These are phyloP conservation scores for Aspergillus transmontanensis DNA, from an alignment of 2,329 filamentous ascomycete genomes.

Conservation along the genomic window DNA sequence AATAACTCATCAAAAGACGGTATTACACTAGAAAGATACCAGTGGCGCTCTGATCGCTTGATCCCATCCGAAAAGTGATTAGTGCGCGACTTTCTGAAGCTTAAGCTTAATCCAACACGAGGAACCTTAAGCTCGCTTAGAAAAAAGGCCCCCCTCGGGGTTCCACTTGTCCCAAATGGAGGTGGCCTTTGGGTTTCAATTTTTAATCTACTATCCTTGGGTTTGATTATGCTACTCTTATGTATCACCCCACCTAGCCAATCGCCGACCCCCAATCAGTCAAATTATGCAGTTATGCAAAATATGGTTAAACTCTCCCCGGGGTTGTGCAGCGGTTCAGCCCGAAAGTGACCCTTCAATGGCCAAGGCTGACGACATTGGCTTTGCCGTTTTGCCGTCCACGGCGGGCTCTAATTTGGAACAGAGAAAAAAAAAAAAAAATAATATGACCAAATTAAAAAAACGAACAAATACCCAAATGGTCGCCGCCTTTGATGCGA, in stretches of 20 bases:
- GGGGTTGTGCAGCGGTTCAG: conserved; percentile 20
- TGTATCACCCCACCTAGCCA: neutral
- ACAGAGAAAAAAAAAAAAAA: neutral
- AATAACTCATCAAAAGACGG: conserved; percentile 11
- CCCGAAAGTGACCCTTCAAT: conserved; percentile 20
- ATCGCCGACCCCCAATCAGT: neutral
- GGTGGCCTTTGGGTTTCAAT: conserved; percentile 5
- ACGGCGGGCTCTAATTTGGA: conserved; percentile 8
- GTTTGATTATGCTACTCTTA: conserved; percentile 6
- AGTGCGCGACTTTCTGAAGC: conserved; percentile 40
- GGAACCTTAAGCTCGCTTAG: conserved; percentile 44
- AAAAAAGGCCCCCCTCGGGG: conserved; percentile 20
- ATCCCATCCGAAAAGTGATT: conserved; percentile 30
- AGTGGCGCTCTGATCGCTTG: conserved; percentile 38
- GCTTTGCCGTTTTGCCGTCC: conserved; percentile 12
- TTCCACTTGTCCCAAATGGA: conserved; percentile 13
- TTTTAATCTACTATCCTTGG: conserved; percentile 3
- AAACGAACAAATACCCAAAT: neutral
- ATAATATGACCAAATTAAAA: neutral
- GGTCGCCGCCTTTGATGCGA: neutral
- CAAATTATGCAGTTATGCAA: conserved; percentile 5
- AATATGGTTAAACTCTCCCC: conserved; percentile 20
- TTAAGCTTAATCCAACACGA: conserved; percentile 51
- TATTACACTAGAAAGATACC: conserved; percentile 24
- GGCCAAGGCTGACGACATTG: conserved; percentile 19